Conservation (phyloP, 352 stramenopile species). For the Peronospora belbahrii region DNA sequence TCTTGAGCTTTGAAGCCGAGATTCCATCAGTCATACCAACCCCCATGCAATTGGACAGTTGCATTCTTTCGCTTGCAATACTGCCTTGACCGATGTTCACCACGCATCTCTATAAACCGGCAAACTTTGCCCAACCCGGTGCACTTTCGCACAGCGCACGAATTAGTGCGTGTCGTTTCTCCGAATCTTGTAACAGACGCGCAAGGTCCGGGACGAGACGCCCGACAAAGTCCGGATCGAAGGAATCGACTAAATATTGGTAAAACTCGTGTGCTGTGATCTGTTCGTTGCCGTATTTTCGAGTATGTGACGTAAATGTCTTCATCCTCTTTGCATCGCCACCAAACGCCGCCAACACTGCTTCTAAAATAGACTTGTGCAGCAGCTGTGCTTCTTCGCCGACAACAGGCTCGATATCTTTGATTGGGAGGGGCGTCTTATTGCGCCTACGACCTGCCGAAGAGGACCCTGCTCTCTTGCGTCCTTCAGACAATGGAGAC, state of each 20-base stretch:
- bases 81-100: neutral
- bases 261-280: constrained; percentile 85
- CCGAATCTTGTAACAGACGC: constrained; percentile 73
- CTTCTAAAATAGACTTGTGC: constrained; percentile 79
- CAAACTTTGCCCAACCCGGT: constrained; percentile 76
- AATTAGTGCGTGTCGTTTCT: constrained; percentile 80
- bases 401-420: constrained; percentile 79
- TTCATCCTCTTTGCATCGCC: constrained; percentile 83
- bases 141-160: constrained; percentile 77
- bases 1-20: constrained; percentile 18
- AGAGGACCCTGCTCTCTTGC: constrained; percentile 21
- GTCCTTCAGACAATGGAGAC: constrained; percentile 23
- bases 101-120: constrained; percentile 44
- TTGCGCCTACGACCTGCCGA: constrained; percentile 41
- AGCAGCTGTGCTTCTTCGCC: constrained; percentile 73
- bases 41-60: neutral
- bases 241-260: constrained; percentile 84
- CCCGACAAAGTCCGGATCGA: constrained; percentile 83
- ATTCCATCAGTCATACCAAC: constrained; percentile 8
- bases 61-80: too few relatives aligned
- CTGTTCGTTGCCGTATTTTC: constrained; percentile 80
- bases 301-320: constrained; percentile 73
- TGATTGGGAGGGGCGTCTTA: constrained; percentile 42
- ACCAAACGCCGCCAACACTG: constrained; percentile 58
- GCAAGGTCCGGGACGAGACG: constrained; percentile 78